These are phyloP conservation scores for Phycomyces nitens DNA, from an alignment of 192 early-diverging fungal species.

Conservation along the genomic window DNA sequence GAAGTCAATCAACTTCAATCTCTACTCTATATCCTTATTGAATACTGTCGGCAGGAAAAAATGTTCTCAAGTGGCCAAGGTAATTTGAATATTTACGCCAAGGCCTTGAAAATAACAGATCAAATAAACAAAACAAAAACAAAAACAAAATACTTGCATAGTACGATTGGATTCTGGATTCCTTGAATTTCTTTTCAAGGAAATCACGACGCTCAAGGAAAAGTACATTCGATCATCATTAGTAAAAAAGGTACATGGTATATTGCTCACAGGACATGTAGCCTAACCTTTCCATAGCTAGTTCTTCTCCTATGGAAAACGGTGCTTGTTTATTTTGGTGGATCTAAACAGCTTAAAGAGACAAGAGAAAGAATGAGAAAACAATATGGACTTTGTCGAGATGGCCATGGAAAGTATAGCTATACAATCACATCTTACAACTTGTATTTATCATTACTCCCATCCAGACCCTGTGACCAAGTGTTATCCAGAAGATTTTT, in stretches of 20 bases:
- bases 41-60: too few relatives aligned
- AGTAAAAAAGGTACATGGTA: constrained; percentile 54
- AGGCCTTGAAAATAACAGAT: too few relatives aligned
- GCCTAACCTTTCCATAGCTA: constrained; percentile 37
- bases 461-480: constrained; percentile 31
- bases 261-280: too few relatives aligned
- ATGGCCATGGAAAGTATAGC: background rate
- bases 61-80: too few relatives aligned
- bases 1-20: too few relatives aligned
- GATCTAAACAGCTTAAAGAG: constrained; percentile 28
- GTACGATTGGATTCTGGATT: constrained; percentile 62
- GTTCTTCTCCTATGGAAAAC: constrained; percentile 68
- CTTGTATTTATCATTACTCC: background rate
- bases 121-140: too few relatives aligned
- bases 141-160: too few relatives aligned
- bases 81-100: too few relatives aligned
- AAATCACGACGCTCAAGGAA: constrained; percentile 60
- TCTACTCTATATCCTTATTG: too few relatives aligned
- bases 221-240: constrained; percentile 63
- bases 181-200: constrained; percentile 58
- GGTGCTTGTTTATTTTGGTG: constrained; percentile 55
- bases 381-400: background rate
- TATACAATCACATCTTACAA: too few relatives aligned
- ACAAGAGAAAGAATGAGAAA: background rate
- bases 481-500: constrained; percentile 58